Conservation (phyloP, 306 rosid species). For the Trifolium repens region DNA sequence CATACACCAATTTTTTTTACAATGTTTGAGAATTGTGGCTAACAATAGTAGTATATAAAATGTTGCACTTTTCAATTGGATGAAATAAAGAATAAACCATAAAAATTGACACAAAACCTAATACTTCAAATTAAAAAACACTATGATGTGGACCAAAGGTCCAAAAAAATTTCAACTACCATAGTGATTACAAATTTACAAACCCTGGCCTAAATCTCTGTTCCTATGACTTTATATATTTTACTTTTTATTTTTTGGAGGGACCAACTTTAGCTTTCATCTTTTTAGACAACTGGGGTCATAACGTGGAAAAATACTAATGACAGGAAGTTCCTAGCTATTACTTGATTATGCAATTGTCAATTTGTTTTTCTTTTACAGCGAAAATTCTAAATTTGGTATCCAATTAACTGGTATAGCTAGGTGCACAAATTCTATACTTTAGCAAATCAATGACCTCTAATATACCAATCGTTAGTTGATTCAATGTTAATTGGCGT, state of each 20-base stretch:
- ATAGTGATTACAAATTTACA: slow-evolving; percentile 40
- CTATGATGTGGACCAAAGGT: too few relatives aligned
- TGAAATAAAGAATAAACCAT: too few relatives aligned
- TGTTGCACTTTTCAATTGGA: too few relatives aligned
- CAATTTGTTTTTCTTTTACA: neutral
- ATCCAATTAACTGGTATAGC: neutral
- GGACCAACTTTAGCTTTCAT: slow-evolving; percentile 15
- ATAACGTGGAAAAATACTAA: neutral
- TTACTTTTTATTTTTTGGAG: neutral
- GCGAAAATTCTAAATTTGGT: neutral
- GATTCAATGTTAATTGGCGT: too few relatives aligned
- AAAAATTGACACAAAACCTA: too few relatives aligned
- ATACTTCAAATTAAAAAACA: too few relatives aligned
- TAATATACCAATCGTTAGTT: too few relatives aligned
- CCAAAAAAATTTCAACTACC: slow-evolving; percentile 19
- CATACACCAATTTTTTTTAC: too few relatives aligned
- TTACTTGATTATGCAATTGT: neutral
- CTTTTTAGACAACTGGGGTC: slow-evolving; percentile 2
- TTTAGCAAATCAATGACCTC: neutral
- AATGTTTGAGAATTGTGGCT: too few relatives aligned
- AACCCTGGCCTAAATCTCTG: slow-evolving; percentile 37
- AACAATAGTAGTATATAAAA: too few relatives aligned
- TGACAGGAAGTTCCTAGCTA: neutral
- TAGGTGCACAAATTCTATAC: neutral
- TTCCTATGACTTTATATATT: slow-evolving; percentile 34